Base-by-base conservation (phyloP, 495 filamentous ascomycete genomes). In the Chaetomium fimeti region DNA sequence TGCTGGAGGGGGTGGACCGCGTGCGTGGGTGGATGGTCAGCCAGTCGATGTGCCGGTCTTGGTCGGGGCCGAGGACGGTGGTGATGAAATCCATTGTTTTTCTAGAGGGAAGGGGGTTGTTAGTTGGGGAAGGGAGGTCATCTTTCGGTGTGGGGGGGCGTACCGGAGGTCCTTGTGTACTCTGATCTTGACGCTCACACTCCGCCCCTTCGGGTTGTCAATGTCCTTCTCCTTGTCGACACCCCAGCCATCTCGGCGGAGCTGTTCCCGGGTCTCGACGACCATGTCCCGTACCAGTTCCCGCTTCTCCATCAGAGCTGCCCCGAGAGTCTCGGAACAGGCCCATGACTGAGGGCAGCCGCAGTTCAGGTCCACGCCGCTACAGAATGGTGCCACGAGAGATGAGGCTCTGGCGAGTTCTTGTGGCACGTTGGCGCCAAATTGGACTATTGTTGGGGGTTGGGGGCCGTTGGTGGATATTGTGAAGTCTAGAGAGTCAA, bases 321-420 rank as follows among this genome's bases (percentile, higher is more conserved):
- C 86, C 27, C 87, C 87, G 12, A 89, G 78, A 0, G 78, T 80
- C 62, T 84, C 82, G 49, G 84, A 79, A 63, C 87, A 85, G 0
- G 87, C 87, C 87, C 87, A 89, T 5, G 81, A 82, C 74, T 89
- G 87, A 3, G 87, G 87, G 64, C 87, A 89, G 13, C 87, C 87
- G 69, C 87, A 89, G 72, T 89, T 89, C 16, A 89, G 72, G 67
- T 88, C 84, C 20, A 89, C 82, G 62, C 87, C 87, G 58, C 80
- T 82, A 64, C 81, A 77, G 64, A 78, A 86, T 20, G 87, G 86
- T 6, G 78, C 81, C 38, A 84, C 82, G 62, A 89, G 80, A 45
- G 84, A 76, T 0, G 85, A 84, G 1, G 86, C 85, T 24, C 84
- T 76, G 2, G 84, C 80, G 60, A 89, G 79, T 68, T 89, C 87